Conservation (phyloP, 129 eudicot genomes). For the Tanacetum coccineum region DNA sequence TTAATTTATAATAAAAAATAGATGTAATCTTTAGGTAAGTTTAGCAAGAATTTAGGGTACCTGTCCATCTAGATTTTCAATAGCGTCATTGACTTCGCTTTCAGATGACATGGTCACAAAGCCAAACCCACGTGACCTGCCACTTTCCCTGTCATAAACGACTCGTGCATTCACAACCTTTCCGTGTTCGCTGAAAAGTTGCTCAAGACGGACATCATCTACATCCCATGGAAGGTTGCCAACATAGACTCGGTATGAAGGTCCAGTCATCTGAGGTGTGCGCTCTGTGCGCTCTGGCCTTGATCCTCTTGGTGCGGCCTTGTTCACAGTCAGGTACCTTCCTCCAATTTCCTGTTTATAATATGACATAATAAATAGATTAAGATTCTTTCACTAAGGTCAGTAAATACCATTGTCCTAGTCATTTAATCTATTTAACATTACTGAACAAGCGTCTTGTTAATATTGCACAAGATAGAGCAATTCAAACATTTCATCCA, state of each 20-base stretch:
- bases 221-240: conserved; percentile 92
- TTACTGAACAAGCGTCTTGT: too few species aligned
- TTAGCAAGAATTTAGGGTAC: conserved; percentile 29
- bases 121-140: conserved; percentile 88
- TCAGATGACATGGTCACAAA: conserved; percentile 78
- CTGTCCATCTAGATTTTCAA: conserved; percentile 81
- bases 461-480: too few species aligned
- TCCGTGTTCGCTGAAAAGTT: conserved; percentile 79
- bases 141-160: conserved; percentile 69
- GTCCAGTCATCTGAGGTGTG: conserved; percentile 46
- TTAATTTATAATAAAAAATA: neutral
- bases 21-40: neutral
- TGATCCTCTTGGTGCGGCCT: conserved; percentile 88
- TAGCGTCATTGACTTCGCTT: conserved; percentile 68
- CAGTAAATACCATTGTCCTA: neutral
- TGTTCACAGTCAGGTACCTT: conserved; percentile 68
- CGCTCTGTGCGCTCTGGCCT: conserved; percentile 49
- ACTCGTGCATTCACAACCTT: conserved; percentile 69
- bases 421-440: too few species aligned
- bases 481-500: too few species aligned
- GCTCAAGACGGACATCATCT: conserved; percentile 62
- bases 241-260: conserved; percentile 60
- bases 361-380: neutral
- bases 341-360: conserved; percentile 58
- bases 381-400: neutral